These are phyloP conservation scores for Trichopus zeylanicus DNA, from an alignment of 116 monocot genomes.

Conservation along the genomic window DNA sequence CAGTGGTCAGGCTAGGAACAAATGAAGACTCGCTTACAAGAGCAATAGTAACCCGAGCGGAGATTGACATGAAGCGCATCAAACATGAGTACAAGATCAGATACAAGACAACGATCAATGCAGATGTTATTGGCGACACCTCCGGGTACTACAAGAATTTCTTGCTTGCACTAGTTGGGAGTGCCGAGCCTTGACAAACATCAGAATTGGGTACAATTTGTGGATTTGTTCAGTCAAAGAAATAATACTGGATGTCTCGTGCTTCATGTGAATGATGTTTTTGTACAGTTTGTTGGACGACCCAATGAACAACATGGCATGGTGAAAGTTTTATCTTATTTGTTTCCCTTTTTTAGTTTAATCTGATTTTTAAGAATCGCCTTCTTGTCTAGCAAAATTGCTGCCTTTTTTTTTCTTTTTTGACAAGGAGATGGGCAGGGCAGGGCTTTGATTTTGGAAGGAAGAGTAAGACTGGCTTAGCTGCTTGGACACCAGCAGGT, in stretches of 20 bases:
- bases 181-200: constrained; percentile 1
- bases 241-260: background rate
- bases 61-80: constrained; percentile 56
- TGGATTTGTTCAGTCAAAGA: background rate
- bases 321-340: too few species aligned
- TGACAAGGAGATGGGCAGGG: too few species aligned
- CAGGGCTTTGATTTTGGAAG: too few species aligned
- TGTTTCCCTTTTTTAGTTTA: too few species aligned
- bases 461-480: too few species aligned
- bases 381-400: too few species aligned
- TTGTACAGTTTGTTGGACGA: background rate
- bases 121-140: constrained; percentile 53
- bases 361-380: too few species aligned
- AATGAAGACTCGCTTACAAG: constrained; percentile 55
- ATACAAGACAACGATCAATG: constrained; percentile 37
- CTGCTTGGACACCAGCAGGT: too few species aligned
- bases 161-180: constrained; percentile 47
- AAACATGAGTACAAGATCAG: constrained; percentile 46
- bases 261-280: background rate
- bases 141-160: constrained; percentile 52
- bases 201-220: background rate
- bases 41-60: constrained; percentile 46
- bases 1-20: constrained; percentile 49
- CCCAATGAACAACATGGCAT: too few species aligned
- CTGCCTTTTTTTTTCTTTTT: too few species aligned